These are phyloP conservation scores for Sherardia arvensis DNA, from an alignment of 257 asterid genomes.

Conservation along the genomic window DNA sequence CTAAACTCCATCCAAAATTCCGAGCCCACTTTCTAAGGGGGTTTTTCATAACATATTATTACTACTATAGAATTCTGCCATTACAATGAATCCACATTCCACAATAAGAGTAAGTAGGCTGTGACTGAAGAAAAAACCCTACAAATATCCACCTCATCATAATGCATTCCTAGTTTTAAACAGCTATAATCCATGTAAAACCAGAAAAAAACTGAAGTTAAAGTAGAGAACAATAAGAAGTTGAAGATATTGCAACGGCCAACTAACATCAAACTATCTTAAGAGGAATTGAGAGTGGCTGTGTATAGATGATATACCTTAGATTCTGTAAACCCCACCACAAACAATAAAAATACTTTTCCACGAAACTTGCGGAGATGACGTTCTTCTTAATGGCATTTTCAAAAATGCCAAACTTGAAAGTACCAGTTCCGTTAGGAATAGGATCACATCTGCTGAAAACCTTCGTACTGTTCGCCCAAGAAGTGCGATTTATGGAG, in stretches of 20 bases:
- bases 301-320: slow-evolving; percentile 39
- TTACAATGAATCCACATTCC: neutral
- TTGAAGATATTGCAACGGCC: neutral
- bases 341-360: slow-evolving; percentile 80
- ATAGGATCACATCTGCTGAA: slow-evolving; percentile 63
- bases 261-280: neutral
- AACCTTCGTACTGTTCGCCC: slow-evolving; percentile 58
- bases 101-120: neutral
- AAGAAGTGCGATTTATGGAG: slow-evolving; percentile 22
- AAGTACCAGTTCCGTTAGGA: slow-evolving; percentile 38
- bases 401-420: slow-evolving; percentile 78
- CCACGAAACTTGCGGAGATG: slow-evolving; percentile 62
- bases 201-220: neutral
- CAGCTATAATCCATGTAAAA: neutral
- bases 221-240: neutral
- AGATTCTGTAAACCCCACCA: slow-evolving; percentile 98
- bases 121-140: neutral
- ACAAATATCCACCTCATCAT: neutral
- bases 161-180: neutral
- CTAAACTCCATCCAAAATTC: too few relatives aligned
- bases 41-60: neutral
- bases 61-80: neutral
- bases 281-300: neutral
- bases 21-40: too few relatives aligned
- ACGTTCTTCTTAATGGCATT: slow-evolving; percentile 68